Percentiles rank a stretch among this genome's conserved stretches.
Conservation (phyloP, 164 flowering plant genomes). For the Warburgia ugandensis region DNA sequence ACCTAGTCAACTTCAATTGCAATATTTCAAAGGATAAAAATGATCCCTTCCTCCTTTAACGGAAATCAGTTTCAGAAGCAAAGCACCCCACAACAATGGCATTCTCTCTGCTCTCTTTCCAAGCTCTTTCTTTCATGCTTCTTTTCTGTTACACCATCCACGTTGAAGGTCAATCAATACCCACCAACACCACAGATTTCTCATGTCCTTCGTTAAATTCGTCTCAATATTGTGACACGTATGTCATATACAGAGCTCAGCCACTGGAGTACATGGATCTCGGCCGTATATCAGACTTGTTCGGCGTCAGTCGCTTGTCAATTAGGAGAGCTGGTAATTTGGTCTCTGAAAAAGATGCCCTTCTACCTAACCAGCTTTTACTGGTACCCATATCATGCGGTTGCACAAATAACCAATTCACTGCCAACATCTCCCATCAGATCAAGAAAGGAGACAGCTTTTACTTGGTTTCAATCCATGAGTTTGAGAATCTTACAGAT, state of each 20-base stretch:
- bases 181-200: slow-evolving; percentile 26
- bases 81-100: slow-evolving; percentile 22
- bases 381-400: slow-evolving; percentile 50
- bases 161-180: slow-evolving; percentile 21
- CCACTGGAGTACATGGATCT: slow-evolving; percentile 27
- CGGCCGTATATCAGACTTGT: slow-evolving; percentile 32
- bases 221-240: slow-evolving; percentile 33
- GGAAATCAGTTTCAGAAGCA: slow-evolving; percentile 2
- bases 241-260: slow-evolving; percentile 37
- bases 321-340: slow-evolving; percentile 40
- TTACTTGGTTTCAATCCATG: slow-evolving; percentile 31
- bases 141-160: slow-evolving; percentile 7
- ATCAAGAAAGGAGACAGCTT: slow-evolving; percentile 47
- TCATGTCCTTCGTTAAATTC: slow-evolving; percentile 26
- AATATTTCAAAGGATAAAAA: too few species aligned
- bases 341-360: slow-evolving; percentile 25
- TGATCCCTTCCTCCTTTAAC: slow-evolving; percentile 1
- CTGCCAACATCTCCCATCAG: slow-evolving; percentile 42
- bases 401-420: slow-evolving; percentile 38
- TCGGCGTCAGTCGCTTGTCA: slow-evolving; percentile 29
- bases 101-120: slow-evolving; percentile 9
- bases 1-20: background rate
- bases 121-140: slow-evolving; percentile 15
- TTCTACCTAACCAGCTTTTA: slow-evolving; percentile 41
- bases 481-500: slow-evolving; percentile 48